These are phyloP conservation scores for Aegilops sharonensis DNA, from an alignment of 176 grass and related monocot genomes.

Conservation along the genomic window DNA sequence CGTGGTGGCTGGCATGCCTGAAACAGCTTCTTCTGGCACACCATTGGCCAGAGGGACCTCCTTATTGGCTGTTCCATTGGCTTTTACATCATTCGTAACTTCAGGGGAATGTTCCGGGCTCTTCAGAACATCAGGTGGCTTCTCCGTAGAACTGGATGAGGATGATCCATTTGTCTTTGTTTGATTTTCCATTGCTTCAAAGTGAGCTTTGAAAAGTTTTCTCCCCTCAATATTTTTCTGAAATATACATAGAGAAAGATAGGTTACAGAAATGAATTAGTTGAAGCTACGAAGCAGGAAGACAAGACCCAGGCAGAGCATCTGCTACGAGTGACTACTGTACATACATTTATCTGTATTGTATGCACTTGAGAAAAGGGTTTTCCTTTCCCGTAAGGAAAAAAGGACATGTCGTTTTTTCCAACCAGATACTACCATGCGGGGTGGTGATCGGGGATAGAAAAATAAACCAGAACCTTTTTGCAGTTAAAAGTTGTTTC, in stretches of 20 bases:
- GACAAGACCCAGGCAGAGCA: neutral
- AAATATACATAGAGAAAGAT: slow-evolving; percentile 18
- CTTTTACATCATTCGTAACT: slow-evolving; percentile 25
- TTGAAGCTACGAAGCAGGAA: neutral
- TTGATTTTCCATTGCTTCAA: slow-evolving; percentile 50
- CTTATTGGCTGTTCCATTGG: slow-evolving; percentile 30
- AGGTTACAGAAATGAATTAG: slow-evolving; percentile 29
- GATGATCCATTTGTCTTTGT: slow-evolving; percentile 42
- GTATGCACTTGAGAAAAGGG: neutral
- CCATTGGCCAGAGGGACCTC: slow-evolving; percentile 8
- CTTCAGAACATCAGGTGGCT: slow-evolving; percentile 40
- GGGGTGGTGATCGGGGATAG: neutral
- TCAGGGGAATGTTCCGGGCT: slow-evolving; percentile 31
- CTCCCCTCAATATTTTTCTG: slow-evolving; percentile 57
- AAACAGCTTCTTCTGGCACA: slow-evolving; percentile 35
- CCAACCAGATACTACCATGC: neutral
- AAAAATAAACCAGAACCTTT: neutral
- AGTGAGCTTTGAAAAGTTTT: slow-evolving; percentile 62
- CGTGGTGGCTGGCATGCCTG: slow-evolving; percentile 3
- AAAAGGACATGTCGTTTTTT: neutral
- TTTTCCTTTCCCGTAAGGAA: neutral
- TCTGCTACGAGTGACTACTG: neutral
- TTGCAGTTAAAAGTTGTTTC: neutral
- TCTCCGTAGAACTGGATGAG: slow-evolving; percentile 52
- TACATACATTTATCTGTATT: neutral